Evolutionary conservation across 2,329 filamentous ascomycete species (phyloP).

Genomic region (Pseudogymnoascus sp.): DNA sequence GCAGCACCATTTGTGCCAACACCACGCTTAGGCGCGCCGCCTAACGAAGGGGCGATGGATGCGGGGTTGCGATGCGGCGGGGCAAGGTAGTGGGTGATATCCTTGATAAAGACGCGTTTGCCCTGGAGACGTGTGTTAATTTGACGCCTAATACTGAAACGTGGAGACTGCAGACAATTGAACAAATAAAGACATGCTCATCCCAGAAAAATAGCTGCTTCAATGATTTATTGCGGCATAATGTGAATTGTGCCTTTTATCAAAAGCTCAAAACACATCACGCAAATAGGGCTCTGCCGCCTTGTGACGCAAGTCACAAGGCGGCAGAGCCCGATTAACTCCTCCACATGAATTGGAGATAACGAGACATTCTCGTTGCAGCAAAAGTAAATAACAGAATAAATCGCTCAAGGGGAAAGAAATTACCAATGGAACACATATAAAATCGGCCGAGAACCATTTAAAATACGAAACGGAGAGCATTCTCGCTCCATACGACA

Average conservation of each 20-base stretch:
- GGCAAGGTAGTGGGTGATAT: constrained; percentile 89
- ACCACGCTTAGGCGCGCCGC: constrained; percentile 25
- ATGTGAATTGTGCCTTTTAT: neutral
- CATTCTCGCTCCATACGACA: neutral
- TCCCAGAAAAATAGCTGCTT: neutral
- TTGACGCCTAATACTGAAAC: constrained; percentile 18
- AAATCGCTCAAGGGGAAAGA: neutral
- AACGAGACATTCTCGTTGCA: neutral
- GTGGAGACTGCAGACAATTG: constrained; percentile 9
- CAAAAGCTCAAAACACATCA: neutral
- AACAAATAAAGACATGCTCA: neutral
- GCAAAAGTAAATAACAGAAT: neutral
- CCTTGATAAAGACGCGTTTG: constrained; percentile 95
- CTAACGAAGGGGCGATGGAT: constrained; percentile 69
- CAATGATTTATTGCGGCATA: neutral
- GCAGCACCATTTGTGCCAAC: constrained; percentile 24
- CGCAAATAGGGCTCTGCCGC: neutral
- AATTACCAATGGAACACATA: neutral
- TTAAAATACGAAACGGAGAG: neutral
- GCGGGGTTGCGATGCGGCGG: constrained; percentile 63
- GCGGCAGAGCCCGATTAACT: neutral
- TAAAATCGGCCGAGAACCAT: neutral
- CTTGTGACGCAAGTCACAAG: neutral
- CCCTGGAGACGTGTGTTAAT: constrained; percentile 50
- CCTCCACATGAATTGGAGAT: neutral